These are phyloP conservation scores for Heterobasidion parviporum DNA, from an alignment of 1,284 basidiomycete genomes.

Conservation along the genomic window DNA sequence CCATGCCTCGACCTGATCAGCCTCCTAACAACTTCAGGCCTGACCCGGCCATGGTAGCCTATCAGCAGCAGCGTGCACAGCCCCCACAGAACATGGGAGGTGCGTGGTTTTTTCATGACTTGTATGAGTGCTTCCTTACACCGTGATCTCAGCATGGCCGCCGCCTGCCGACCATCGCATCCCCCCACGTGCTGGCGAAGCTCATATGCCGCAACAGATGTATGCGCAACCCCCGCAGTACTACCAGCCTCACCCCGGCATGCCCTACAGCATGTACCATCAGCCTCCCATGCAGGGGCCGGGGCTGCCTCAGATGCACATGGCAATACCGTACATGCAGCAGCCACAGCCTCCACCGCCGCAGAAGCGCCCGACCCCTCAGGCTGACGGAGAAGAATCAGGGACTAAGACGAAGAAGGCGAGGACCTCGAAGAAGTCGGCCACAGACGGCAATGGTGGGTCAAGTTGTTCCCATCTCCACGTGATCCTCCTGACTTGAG, in stretches of 20 bases:
- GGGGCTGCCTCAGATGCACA: background rate
- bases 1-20: constrained; percentile 7
- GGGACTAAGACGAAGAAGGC: constrained; percentile 32
- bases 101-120: constrained; percentile 7
- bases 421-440: constrained; percentile 27
- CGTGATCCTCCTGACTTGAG: constrained; percentile 7
- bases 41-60: constrained; percentile 2
- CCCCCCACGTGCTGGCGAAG: constrained; percentile 34
- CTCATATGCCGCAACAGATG: constrained; percentile 11
- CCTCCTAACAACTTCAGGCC: constrained; percentile 6
- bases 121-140: background rate
- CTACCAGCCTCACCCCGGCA: constrained; percentile 11
- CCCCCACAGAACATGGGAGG: constrained; percentile 2
- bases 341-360: background rate
- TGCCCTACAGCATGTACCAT: background rate
- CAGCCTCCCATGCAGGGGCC: background rate
- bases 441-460: constrained; percentile 16
- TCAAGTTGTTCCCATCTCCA: background rate
- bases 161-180: constrained; percentile 42
- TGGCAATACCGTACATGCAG: background rate
- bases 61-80: constrained; percentile 2
- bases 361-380: constrained; percentile 29
- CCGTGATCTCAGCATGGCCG: constrained; percentile 33
- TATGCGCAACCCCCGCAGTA: constrained; percentile 13
- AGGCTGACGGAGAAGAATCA: constrained; percentile 25